A percentile compares a stretch with the other conserved stretches of the same genome.
phyloP scores from a whole-genome alignment of 495 filamentous ascomycete genomes.

The Glonium stellatum region DNA sequence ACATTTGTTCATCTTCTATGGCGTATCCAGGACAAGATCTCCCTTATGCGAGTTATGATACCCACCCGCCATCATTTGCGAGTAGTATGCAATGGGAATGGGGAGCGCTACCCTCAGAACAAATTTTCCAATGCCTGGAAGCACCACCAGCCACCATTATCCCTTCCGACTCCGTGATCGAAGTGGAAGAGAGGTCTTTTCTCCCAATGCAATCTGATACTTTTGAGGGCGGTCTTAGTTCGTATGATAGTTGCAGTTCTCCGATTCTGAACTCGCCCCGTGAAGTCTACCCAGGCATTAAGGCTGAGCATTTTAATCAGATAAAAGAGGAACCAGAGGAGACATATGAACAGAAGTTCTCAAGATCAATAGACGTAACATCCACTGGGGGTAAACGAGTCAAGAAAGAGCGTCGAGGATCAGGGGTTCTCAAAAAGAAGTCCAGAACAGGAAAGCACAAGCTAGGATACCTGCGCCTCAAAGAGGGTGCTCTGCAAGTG shows the following conservation, averaged over 20 bases:
- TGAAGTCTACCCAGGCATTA: neutral
- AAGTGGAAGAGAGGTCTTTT: neutral
- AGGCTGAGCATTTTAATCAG: neutral
- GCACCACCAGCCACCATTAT: neutral
- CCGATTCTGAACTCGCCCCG: neutral
- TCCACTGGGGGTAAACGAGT: constrained; percentile 1
- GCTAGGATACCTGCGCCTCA: neutral
- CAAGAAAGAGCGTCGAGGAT: neutral
- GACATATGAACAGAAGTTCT: neutral
- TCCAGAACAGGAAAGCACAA: neutral
- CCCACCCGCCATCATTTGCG: neutral
- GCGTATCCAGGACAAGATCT: neutral
- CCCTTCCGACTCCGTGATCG: neutral
- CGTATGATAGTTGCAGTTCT: neutral
- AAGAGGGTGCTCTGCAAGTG: neutral
- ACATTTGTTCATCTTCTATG: neutral
- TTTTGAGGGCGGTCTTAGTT: neutral
- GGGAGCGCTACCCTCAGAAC: neutral
- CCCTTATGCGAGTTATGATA: neutral
- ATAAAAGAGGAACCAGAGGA: neutral
- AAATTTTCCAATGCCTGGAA: neutral
- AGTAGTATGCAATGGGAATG: neutral
- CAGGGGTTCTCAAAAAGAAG: neutral
- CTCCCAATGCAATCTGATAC: neutral
- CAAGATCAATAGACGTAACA: neutral